Evolutionary conservation across 768 basidiomycete genomes (phyloP), one percentile per base, ranked within the genome.

Genomic region (Sistotremastrum niveocremeum): DNA sequence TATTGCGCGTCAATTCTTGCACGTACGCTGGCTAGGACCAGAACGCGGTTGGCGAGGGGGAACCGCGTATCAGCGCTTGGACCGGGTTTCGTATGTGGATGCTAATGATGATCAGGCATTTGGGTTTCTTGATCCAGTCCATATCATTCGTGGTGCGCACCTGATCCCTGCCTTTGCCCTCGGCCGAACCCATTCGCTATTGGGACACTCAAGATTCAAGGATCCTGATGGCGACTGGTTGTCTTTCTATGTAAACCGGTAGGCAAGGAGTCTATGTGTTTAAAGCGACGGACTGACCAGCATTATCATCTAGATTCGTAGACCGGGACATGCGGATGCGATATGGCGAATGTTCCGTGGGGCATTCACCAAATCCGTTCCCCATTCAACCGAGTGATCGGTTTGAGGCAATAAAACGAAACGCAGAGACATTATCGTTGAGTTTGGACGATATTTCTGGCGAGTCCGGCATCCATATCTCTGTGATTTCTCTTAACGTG

Each of bases 41-140:
- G 63, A 70, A 34, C 44, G 41, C 0, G 46, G 37, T 4, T 57
- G 53, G 45, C 37, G 41, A 4, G 54, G 49, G 29, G 64, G 69
- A 0, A 62, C 60, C 45, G 49, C 53, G 1, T 34, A 46, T 0
- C 48, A 57, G 8, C 54, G 56, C 0, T 57, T 73, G 1, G 68
- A 63, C 10, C 54, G 60, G 4, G 37, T 76, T 11, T 61, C 60
- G 0, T 76, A 71, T 51, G 50, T 74, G 0, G 46, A 57, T 3
- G 41, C 50, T 4, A 42, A 56, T 0, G 60, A 62, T 28, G 36
- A 43, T 0, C 51, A 52, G 2, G 59, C 65, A 4, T 75, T 72
- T 46, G 65, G 71, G 0, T 75, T 76, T 39, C 30, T 75, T 0
- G 61, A 75, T 50, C 74, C 73, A 0, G 46, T 48, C 0, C 50